Conservation (phyloP, 306 rosid genomes). For the Lathyrus aphaca region DNA sequence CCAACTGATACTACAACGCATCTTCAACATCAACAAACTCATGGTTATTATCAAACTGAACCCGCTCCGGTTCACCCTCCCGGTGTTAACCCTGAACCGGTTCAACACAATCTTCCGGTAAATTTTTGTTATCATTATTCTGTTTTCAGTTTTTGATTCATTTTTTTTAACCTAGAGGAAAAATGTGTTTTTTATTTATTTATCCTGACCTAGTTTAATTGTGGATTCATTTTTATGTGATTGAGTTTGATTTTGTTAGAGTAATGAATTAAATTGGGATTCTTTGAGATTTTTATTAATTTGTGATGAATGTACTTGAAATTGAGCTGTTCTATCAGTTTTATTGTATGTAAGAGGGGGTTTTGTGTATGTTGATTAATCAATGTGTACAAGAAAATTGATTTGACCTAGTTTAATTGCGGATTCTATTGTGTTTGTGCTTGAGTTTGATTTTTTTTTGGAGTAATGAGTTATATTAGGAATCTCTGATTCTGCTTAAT, state of each 20-base stretch:
- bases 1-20: neutral
- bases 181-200: neutral
- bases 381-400: neutral
- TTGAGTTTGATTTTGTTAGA: constrained; percentile 21
- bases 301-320: constrained; percentile 2
- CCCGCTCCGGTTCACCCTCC: constrained; percentile 51
- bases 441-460: neutral
- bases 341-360: neutral
- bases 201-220: constrained; percentile 10
- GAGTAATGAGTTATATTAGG: neutral
- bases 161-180: neutral
- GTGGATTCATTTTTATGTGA: constrained; percentile 12
- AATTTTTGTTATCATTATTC: neutral
- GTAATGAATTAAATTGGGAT: neutral
- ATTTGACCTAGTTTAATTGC: neutral
- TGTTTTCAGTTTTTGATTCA: neutral
- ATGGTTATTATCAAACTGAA: constrained; percentile 38
- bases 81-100: constrained; percentile 43
- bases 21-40: constrained; percentile 19
- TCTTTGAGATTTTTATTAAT: neutral
- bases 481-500: neutral
- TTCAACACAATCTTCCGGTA: constrained; percentile 38
- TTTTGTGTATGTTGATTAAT: constrained; percentile 8
- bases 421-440: too few species aligned
- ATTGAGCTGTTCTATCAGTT: constrained; percentile 6